These are phyloP conservation scores for Starmerella vaccinii DNA, from an alignment of 805 yeast species.

Conservation along the genomic window DNA sequence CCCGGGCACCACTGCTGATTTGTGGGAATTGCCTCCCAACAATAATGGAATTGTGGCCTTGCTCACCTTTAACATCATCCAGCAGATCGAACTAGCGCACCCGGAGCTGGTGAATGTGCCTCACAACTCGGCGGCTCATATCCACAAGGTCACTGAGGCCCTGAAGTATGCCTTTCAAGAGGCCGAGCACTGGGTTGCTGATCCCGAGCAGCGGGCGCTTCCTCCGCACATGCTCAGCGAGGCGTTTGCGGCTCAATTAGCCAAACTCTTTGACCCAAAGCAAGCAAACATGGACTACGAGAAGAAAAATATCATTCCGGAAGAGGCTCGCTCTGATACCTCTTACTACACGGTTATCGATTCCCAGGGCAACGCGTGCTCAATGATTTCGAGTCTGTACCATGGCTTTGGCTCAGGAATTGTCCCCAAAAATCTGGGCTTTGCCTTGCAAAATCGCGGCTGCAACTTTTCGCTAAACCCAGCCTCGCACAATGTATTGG, in stretches of 20 bases:
- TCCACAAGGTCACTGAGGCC: slow-evolving; percentile 61
- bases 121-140: slow-evolving; percentile 62
- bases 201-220: slow-evolving; percentile 33
- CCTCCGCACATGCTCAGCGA: slow-evolving; percentile 38
- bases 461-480: slow-evolving; percentile 57
- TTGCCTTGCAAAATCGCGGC: slow-evolving; percentile 66
- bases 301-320: slow-evolving; percentile 36
- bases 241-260: slow-evolving; percentile 43
- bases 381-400: slow-evolving; percentile 68
- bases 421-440: slow-evolving; percentile 50
- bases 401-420: slow-evolving; percentile 62
- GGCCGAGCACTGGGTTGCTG: slow-evolving; percentile 63
- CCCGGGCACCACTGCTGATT: slow-evolving; percentile 39
- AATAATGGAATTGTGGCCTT: slow-evolving; percentile 74
- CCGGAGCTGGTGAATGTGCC: slow-evolving; percentile 33
- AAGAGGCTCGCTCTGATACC: slow-evolving; percentile 52
- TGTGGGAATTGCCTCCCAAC: slow-evolving; percentile 81
- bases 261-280: slow-evolving; percentile 37
- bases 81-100: slow-evolving; percentile 41
- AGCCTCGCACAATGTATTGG: slow-evolving; percentile 49
- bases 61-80: slow-evolving; percentile 56
- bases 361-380: slow-evolving; percentile 64
- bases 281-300: slow-evolving; percentile 36
- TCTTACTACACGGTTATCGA: slow-evolving; percentile 60
- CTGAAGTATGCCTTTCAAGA: slow-evolving; percentile 64